Evolutionary conservation across 352 stramenopile species (phyloP).

Genomic region (Phytophthora citrophthora): DNA sequence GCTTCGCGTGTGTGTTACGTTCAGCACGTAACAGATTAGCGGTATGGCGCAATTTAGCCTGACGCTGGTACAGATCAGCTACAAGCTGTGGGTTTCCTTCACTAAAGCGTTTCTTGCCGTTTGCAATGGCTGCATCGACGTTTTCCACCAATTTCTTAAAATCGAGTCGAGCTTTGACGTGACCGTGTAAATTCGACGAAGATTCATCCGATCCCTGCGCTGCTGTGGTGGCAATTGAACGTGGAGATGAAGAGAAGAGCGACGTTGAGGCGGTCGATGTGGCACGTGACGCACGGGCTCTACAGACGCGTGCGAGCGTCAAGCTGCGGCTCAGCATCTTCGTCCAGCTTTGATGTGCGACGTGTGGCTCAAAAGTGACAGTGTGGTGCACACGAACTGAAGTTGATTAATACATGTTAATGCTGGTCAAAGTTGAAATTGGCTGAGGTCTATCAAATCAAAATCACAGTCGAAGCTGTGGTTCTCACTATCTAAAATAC

Average conservation of each 20-base stretch:
- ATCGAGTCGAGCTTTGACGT: conserved; percentile 77
- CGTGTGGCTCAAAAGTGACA: conserved; percentile 3
- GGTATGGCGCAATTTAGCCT: conserved; percentile 57
- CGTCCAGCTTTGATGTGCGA: background rate
- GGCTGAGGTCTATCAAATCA: conserved; percentile 31
- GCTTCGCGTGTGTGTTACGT: conserved; percentile 72
- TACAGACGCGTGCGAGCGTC: conserved; percentile 11
- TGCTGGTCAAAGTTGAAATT: background rate
- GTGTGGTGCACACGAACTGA: conserved; percentile 6
- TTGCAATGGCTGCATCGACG: conserved; percentile 57
- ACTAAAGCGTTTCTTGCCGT: conserved; percentile 70
- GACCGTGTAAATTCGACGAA: conserved; percentile 51
- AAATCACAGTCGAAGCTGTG: conserved; percentile 26
- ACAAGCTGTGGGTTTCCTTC: conserved; percentile 72
- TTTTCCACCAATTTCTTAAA: conserved; percentile 76
- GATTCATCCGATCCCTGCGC: conserved; percentile 16
- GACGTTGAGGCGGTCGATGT: background rate
- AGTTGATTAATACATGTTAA: no score
- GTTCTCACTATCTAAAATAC: conserved; percentile 46
- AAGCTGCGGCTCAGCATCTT: conserved; percentile 14
- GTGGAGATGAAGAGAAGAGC: conserved; percentile 3
- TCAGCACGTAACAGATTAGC: conserved; percentile 69
- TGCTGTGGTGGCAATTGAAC: conserved; percentile 17
- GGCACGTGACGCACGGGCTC: background rate
- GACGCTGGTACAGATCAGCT: conserved; percentile 66